phyloP scores from a whole-genome alignment of 2,329 filamentous ascomycete species.

The Nannizziopsis barbatae region DNA sequence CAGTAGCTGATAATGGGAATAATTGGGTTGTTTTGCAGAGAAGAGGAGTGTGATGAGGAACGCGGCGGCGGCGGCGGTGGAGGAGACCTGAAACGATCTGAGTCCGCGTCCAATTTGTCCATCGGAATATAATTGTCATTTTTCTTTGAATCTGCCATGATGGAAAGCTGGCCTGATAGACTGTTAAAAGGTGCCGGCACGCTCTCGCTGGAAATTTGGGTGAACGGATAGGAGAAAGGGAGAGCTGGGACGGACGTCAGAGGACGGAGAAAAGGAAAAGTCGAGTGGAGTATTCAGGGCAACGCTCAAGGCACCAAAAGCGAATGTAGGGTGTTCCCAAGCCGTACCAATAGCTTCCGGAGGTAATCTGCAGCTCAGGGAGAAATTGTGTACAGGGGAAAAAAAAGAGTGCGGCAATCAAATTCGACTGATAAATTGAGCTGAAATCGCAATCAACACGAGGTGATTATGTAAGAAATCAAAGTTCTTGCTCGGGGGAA shows the following conservation, averaged over 20 bases:
- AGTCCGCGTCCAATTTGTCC: conserved; percentile 46
- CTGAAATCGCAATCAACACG: no score
- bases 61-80: conserved; percentile 29
- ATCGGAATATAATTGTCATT: conserved; percentile 66
- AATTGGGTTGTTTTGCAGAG: conserved; percentile 62
- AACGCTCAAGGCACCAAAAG: neutral
- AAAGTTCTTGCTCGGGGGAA: no score
- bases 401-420: neutral
- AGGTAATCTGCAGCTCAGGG: neutral
- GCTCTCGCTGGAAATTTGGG: neutral
- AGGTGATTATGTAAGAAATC: no score
- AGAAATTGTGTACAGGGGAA: neutral
- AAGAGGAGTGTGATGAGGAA: conserved; percentile 27
- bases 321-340: conserved; percentile 6
- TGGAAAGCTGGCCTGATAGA: conserved; percentile 18
- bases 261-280: neutral
- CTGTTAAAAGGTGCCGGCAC: neutral
- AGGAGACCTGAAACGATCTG: conserved; percentile 36
- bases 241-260: neutral
- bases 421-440: no score
- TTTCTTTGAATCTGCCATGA: conserved; percentile 83
- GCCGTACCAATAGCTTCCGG: neutral
- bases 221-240: neutral
- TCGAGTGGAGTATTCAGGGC: neutral
- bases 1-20: conserved; percentile 85